Evolutionary conservation across 305 asterid genomes (phyloP).

Genomic region (Fraxinus platypoda): DNA sequence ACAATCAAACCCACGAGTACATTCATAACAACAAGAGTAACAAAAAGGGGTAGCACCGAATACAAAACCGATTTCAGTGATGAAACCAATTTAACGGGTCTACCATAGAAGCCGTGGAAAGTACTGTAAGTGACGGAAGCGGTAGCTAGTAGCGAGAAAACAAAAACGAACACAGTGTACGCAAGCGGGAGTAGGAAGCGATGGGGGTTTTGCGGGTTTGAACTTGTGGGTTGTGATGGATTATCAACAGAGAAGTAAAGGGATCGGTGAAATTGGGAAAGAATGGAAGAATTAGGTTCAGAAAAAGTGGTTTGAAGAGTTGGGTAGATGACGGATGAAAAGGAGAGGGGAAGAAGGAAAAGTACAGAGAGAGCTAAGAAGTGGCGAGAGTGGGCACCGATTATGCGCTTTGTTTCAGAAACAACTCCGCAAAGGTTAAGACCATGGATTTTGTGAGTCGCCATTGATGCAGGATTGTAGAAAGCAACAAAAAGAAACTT

Average conservation of each 20-base stretch:
- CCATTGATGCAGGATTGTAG: background rate
- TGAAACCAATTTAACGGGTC: conserved; percentile 52
- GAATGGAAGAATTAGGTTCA: conserved; percentile 26
- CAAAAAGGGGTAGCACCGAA: conserved; percentile 55
- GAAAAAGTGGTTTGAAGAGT: conserved; percentile 23
- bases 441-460: conserved; percentile 6
- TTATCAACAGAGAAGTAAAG: background rate
- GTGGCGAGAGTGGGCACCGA: conserved; percentile 69
- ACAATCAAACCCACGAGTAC: conserved; percentile 23
- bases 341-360: conserved; percentile 69
- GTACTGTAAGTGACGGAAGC: conserved; percentile 60
- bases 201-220: background rate
- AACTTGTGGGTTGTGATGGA: background rate
- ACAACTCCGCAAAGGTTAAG: conserved; percentile 58
- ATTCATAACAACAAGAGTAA: conserved; percentile 31
- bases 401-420: conserved; percentile 59
- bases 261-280: conserved; percentile 21
- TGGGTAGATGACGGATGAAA: conserved; percentile 46
- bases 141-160: conserved; percentile 37
- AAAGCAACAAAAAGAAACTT: background rate
- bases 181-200: conserved; percentile 23
- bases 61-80: conserved; percentile 48
- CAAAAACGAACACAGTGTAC: conserved; percentile 28
- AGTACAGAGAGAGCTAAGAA: conserved; percentile 62
- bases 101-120: conserved; percentile 66